Evolutionary conservation across 139 green algal species (phyloP), one percentile per base, ranked within the genome.

Genomic region (Chlorella sp.): DNA sequence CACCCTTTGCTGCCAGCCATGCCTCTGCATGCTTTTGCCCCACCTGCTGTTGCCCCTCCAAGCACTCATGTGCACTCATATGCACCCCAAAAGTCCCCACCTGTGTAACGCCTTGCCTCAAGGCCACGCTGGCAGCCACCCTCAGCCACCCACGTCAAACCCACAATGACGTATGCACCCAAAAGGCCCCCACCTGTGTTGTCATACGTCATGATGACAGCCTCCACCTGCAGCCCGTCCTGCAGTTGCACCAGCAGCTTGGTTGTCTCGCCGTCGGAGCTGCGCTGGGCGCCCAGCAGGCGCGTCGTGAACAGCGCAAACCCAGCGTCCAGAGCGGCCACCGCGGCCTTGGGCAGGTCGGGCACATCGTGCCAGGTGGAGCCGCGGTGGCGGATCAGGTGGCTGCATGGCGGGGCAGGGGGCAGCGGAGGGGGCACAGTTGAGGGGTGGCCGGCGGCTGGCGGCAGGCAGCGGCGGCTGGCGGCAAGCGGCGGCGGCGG

Each of bases 201-300:
- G 86, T 98, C 95, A 71, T 98, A 98, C n/a, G 92, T 89, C 97
- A 99, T 99, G 28, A 99, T 92, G 9, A 99, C 97, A 0, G 95
- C 91, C 90, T 99, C 98, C 61, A 99, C 95, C 53, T 94, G 89
- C 86, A 98, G 91, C 30, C 98, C 97, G 83, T 99, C 98, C 93
- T 99, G 97, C 87, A 99, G 93, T 92, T 95, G 86, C 22, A 99
- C 87, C 82, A 98, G 91, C 89, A 98, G 94, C 93, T 99, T 99
- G 53, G 92, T 96, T 9, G 97, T 98, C 78, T 94, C 92, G 18
- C 92, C 93, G 80, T 96, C 94, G 28, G 77, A 81, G n/a, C 94
- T 97, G 9, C 75, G 86, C 90, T 95, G 91, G 22, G 78, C 87
- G 19, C 87, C 64, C 19, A 95, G 86, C 37, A 98, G 86, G 30